Evolutionary conservation across 257 asterid genomes (phyloP).

Genomic region (Jaltomata sinuosa): DNA sequence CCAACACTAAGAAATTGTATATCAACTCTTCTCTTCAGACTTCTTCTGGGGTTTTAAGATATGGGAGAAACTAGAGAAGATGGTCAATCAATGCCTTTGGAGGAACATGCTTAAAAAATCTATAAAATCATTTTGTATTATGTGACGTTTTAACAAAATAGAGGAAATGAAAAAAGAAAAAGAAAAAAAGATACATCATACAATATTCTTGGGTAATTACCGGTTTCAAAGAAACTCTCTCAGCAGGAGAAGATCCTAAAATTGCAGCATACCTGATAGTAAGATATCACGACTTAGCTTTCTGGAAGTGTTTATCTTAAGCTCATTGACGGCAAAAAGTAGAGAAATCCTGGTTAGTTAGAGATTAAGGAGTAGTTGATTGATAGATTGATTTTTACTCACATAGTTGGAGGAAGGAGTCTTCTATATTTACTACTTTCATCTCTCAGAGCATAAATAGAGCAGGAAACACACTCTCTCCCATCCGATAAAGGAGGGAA

Average conservation of each 20-base stretch:
- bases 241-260: conserved; percentile 74
- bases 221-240: conserved; percentile 60
- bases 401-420: background rate
- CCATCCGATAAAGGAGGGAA: background rate
- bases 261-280: conserved; percentile 84
- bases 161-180: background rate
- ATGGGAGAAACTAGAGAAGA: background rate
- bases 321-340: background rate
- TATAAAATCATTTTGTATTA: background rate
- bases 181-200: background rate
- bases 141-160: background rate
- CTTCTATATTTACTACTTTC: background rate
- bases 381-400: background rate
- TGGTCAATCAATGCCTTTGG: background rate
- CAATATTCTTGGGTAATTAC: conserved; percentile 36
- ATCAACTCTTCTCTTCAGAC: background rate
- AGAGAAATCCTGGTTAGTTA: background rate
- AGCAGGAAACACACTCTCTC: background rate
- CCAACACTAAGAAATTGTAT: background rate
- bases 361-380: background rate
- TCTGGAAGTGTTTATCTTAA: background rate
- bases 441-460: background rate
- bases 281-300: background rate
- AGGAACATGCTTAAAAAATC: background rate
- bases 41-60: background rate